Conservation (phyloP, 192 early-diverging fungal genomes). For the Linnemannia schmuckeri region DNA sequence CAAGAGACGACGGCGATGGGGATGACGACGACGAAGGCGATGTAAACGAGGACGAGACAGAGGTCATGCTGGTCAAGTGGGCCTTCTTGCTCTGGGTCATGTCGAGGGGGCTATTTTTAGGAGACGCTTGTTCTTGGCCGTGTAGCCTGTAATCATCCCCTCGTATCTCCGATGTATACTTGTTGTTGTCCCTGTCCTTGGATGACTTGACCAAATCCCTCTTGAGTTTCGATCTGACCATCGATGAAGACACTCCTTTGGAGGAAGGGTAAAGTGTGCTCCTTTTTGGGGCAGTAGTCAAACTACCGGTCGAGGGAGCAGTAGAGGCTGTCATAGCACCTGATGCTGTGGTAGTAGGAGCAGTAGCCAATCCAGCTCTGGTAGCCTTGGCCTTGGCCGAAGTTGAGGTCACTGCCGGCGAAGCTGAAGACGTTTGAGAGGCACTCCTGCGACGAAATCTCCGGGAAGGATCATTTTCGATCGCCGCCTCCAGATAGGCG, state of each 20-base stretch:
- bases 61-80: conserved; percentile 46
- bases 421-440: background rate
- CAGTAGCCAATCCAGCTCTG: background rate
- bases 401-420: background rate
- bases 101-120: conserved; percentile 49
- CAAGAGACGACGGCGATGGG: background rate
- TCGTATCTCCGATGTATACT: background rate
- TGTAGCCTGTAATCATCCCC: background rate
- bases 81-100: conserved; percentile 33
- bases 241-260: too few species aligned
- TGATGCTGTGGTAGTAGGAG: background rate
- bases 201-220: background rate
- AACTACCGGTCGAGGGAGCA: background rate
- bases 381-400: background rate
- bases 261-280: background rate
- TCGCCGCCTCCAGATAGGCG: conserved; percentile 47
- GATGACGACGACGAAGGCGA: background rate
- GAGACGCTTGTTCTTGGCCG: background rate
- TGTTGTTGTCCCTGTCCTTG: background rate
- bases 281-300: background rate
- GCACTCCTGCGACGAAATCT: conserved; percentile 34
- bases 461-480: conserved; percentile 53
- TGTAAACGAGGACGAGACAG: background rate
- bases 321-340: background rate
- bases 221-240: background rate